Conservation (phyloP, 257 asterid genomes). For the Ilex asprella region DNA sequence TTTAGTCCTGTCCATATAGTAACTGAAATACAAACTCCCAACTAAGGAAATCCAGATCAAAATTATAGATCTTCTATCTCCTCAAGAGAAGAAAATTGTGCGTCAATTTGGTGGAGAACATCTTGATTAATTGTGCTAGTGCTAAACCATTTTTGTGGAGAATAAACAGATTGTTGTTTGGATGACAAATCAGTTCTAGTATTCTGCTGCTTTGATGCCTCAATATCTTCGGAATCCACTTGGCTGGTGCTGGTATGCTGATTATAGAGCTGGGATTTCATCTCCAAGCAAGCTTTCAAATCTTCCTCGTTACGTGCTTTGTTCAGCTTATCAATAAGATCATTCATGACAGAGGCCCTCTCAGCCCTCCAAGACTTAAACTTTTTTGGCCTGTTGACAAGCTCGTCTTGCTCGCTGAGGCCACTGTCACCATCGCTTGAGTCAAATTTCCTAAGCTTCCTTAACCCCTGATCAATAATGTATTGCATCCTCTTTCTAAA, state of each 20-base stretch:
- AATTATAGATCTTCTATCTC: constrained; percentile 2
- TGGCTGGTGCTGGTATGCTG: constrained; percentile 20
- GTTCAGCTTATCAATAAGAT: constrained; percentile 65
- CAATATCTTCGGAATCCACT: constrained; percentile 19
- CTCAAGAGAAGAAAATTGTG: constrained; percentile 17
- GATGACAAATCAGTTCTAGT: constrained; percentile 11
- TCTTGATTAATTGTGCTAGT: constrained; percentile 40
- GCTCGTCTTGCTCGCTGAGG: constrained; percentile 41
- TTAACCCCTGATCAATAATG: constrained; percentile 69
- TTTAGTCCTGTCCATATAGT: no score
- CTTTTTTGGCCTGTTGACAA: constrained; percentile 38
- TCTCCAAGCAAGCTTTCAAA: constrained; percentile 55
- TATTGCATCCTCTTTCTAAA: constrained; percentile 62
- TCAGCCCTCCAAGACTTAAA: constrained; percentile 41
- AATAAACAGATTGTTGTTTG: constrained; percentile 10
- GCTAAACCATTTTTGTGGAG: constrained; percentile 55
- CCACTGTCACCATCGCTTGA: constrained; percentile 24
- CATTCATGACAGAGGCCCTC: constrained; percentile 35
- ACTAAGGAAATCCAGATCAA: no score
- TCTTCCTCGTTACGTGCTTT: constrained; percentile 68
- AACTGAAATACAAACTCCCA: no score
- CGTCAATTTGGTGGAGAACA: constrained; percentile 37
- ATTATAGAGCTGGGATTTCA: constrained; percentile 41
- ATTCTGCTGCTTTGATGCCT: constrained; percentile 17
- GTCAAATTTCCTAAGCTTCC: constrained; percentile 43